Evolutionary conservation across 2,329 filamentous ascomycete genomes (phyloP).

Genomic region (Fusarium euwallaceae): DNA sequence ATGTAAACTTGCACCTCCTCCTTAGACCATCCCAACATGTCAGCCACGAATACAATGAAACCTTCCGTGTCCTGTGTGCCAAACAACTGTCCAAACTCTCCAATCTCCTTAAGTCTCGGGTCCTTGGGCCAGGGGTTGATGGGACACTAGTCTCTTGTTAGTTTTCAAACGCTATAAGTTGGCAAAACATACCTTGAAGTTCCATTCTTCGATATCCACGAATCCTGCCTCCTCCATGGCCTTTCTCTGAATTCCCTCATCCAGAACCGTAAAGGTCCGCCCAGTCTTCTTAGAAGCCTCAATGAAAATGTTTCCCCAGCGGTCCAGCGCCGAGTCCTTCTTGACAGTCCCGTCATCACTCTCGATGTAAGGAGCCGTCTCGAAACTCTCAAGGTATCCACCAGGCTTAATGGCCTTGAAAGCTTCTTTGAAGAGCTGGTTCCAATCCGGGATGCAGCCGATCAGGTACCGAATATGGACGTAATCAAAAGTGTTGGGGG

Average conservation of each 20-base stretch:
- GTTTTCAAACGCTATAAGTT: not conserved
- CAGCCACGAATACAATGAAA: not conserved
- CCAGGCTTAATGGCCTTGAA: slow-evolving; percentile 68
- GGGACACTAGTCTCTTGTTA: not conserved
- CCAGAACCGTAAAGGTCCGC: slow-evolving; percentile 46
- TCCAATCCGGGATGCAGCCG: slow-evolving; percentile 69
- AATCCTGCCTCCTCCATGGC: slow-evolving; percentile 42
- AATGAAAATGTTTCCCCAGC: slow-evolving; percentile 49
- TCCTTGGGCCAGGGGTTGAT: not conserved
- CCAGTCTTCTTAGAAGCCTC: slow-evolving; percentile 48
- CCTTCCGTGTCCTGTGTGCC: not conserved
- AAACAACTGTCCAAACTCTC: not conserved
- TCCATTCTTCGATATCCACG: slow-evolving; percentile 35
- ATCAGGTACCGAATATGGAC: slow-evolving; percentile 71
- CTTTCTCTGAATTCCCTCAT: slow-evolving; percentile 38
- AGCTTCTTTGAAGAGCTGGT: slow-evolving; percentile 63
- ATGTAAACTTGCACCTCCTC: not conserved
- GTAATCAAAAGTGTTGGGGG: slow-evolving; percentile 63
- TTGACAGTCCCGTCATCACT: slow-evolving; percentile 51
- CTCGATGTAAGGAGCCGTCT: slow-evolving; percentile 45
- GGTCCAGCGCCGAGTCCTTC: slow-evolving; percentile 44
- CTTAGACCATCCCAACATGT: not conserved
- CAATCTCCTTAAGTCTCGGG: not conserved
- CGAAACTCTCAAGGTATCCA: slow-evolving; percentile 57
- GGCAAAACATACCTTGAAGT: slow-evolving; percentile 20